Percentiles rank a stretch among this genome's conserved stretches.
Conservation (phyloP, 345 rosid species). For the Dipteronia sinensis region DNA sequence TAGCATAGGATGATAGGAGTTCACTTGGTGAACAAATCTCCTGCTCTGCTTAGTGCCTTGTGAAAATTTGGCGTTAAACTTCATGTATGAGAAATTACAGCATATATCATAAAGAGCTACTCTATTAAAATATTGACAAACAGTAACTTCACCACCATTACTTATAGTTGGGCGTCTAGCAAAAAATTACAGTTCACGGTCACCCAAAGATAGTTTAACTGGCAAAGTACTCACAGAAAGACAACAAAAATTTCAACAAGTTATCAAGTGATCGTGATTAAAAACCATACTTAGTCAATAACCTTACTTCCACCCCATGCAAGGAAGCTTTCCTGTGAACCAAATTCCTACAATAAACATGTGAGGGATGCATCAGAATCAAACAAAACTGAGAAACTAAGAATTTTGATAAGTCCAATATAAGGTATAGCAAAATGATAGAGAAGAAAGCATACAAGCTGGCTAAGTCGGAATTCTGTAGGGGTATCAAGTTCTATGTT, state of each 20-base stretch:
- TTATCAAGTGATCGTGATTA: background rate
- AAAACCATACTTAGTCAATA: constrained; percentile 25
- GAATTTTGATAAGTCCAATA: background rate
- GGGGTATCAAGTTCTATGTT: constrained; percentile 88
- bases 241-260: background rate
- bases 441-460: constrained; percentile 57
- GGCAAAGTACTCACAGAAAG: background rate
- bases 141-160: constrained; percentile 10
- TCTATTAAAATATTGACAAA: background rate
- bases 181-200: constrained; percentile 5
- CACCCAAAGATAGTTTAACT: background rate
- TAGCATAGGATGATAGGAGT: too few species aligned
- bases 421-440: background rate
- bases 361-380: background rate
- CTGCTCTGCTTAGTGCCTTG: too few species aligned
- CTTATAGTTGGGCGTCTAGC: background rate
- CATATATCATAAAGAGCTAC: background rate
- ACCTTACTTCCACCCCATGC: constrained; percentile 76
- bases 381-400: background rate
- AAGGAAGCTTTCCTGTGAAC: constrained; percentile 86
- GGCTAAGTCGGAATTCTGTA: constrained; percentile 92
- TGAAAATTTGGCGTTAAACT: too few species aligned
- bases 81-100: background rate
- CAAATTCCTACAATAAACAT: constrained; percentile 64
- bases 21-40: too few species aligned